A percentile compares a stretch with the other conserved stretches of the same genome.
These are phyloP conservation scores for Aspergillus piperis DNA, from an alignment of 2,329 filamentous ascomycete species.

Conservation along the genomic window DNA sequence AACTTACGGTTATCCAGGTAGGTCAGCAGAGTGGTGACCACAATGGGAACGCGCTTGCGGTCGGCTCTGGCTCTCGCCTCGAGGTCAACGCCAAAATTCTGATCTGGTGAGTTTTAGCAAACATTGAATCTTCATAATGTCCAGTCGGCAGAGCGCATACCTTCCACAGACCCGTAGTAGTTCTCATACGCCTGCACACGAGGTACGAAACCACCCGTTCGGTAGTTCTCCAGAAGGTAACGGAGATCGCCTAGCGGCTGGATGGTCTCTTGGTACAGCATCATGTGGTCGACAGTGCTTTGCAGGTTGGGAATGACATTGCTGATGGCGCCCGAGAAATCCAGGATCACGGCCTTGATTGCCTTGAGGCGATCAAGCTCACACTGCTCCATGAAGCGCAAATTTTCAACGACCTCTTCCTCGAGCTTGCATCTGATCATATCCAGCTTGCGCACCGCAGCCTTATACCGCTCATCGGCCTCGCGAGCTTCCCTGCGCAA, in stretches of 20 bases:
- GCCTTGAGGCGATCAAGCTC: constrained; percentile 95
- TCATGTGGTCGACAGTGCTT: constrained; percentile 96
- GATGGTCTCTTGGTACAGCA: constrained; percentile 98
- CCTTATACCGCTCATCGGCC: constrained; percentile 91
- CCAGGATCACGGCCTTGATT: constrained; percentile 95
- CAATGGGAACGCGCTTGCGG: constrained; percentile 88
- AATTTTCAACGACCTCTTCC: constrained; percentile 86
- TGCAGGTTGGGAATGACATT: constrained; percentile 97
- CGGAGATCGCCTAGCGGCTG: constrained; percentile 86
- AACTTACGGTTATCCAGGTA: constrained; percentile 79
- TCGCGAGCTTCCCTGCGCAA: constrained; percentile 86
- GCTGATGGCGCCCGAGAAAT: constrained; percentile 95
- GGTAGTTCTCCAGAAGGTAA: constrained; percentile 95
- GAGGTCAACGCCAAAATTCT: constrained; percentile 97
- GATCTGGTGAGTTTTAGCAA: constrained; percentile 56
- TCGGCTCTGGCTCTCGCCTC: constrained; percentile 91
- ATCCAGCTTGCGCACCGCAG: constrained; percentile 80
- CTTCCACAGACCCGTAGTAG: constrained; percentile 96
- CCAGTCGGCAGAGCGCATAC: constrained; percentile 34
- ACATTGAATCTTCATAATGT: neutral
- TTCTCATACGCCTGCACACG: constrained; percentile 95
- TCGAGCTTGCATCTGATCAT: constrained; percentile 91
- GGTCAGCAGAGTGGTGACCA: constrained; percentile 89
- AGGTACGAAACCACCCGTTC: constrained; percentile 88
- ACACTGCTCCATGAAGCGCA: constrained; percentile 95